Evolutionary conservation across 225 moss, liverwort and hornwort genomes (phyloP).

Genomic region (Physcomitrium patens): DNA sequence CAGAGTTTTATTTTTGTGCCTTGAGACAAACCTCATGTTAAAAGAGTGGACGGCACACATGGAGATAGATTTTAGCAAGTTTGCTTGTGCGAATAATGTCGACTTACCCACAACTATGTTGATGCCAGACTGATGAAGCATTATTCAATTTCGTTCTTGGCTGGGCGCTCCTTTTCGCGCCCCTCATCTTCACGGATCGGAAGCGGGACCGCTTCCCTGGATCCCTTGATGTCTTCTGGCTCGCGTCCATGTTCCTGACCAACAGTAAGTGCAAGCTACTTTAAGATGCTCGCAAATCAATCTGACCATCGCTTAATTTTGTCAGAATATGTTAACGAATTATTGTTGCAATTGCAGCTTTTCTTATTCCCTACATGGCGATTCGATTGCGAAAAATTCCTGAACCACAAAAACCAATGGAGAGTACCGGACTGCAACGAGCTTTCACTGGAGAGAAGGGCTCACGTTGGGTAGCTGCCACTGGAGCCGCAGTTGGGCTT

Average conservation of each 20-base stretch:
- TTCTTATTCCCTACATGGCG: slow-evolving; percentile 93
- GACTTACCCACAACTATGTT: not conserved
- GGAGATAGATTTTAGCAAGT: not conserved
- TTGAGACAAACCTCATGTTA: not conserved
- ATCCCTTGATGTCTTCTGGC: slow-evolving; percentile 79
- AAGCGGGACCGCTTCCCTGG: slow-evolving; percentile 73
- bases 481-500: slow-evolving; percentile 64
- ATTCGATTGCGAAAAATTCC: slow-evolving; percentile 54
- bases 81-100: not conserved
- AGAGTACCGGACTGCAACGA: slow-evolving; percentile 41
- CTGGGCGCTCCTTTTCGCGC: slow-evolving; percentile 89
- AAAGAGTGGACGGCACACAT: not conserved
- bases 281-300: not conserved
- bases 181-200: slow-evolving; percentile 87
- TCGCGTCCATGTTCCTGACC: slow-evolving; percentile 87
- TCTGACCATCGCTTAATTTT: not conserved
- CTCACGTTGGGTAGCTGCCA: slow-evolving; percentile 55
- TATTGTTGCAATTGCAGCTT: slow-evolving; percentile 48
- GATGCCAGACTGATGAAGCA: slow-evolving; percentile 74
- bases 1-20: not conserved
- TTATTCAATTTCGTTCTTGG: slow-evolving; percentile 91
- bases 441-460: slow-evolving; percentile 49
- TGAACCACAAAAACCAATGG: not conserved
- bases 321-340: not conserved
- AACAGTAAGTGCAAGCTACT: slow-evolving; percentile 62